phyloP scores from a whole-genome alignment of 257 asterid genomes.

The Jasminum sambac region DNA sequence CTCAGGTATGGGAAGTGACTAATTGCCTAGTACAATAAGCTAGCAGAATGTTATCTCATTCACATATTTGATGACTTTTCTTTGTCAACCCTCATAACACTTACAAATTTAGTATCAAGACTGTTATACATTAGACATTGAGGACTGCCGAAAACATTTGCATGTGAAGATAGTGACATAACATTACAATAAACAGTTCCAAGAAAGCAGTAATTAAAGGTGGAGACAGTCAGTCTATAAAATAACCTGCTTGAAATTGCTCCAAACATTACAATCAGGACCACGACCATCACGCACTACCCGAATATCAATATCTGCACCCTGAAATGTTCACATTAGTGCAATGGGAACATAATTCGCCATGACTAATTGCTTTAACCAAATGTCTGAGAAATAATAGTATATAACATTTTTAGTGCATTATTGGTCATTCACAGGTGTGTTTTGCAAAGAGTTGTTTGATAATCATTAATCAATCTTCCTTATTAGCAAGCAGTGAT shows the following conservation, averaged over 20 bases:
- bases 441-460: not conserved
- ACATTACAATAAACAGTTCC: conserved; percentile 7
- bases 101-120: not conserved
- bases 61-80: conserved; percentile 3
- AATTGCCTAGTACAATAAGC: not conserved
- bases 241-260: conserved; percentile 86
- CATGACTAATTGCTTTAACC: conserved; percentile 2
- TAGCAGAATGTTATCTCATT: not conserved
- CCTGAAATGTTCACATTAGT: conserved; percentile 64
- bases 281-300: conserved; percentile 99
- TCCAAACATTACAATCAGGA: conserved; percentile 92
- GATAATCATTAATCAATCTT: not conserved
- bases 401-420: not conserved
- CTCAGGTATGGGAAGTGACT: not conserved
- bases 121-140: not conserved
- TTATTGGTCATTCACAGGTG: not conserved
- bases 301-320: conserved; percentile 99
- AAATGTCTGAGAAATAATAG: not conserved
- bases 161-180: conserved; percentile 1
- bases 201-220: conserved; percentile 1
- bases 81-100: conserved; percentile 7
- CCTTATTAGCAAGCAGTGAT: not conserved
- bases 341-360: conserved; percentile 13
- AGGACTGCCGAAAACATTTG: not conserved
- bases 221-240: not conserved